phyloP scores from a whole-genome alignment of 495 filamentous ascomycete species.

The Penicillium ucsense region DNA sequence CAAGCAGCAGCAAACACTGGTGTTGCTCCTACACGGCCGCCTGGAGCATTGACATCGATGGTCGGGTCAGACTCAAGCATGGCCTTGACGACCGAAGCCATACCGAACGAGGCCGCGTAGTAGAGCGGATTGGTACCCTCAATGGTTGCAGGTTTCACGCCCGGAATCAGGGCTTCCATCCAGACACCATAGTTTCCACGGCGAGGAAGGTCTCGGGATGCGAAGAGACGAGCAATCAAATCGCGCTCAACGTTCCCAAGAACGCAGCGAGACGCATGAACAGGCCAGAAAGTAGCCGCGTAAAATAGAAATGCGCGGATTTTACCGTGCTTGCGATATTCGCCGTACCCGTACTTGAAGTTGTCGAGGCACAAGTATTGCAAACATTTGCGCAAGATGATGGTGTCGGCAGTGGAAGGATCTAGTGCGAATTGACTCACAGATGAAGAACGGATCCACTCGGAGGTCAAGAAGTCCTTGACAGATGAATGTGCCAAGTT shows the following conservation, averaged over 20 bases:
- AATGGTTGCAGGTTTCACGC: conserved; percentile 1
- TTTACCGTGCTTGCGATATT: not conserved
- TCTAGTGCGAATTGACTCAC: conserved; percentile 13
- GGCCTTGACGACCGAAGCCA: conserved; percentile 12
- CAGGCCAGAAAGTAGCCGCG: conserved; percentile 10
- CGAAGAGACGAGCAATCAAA: conserved; percentile 10
- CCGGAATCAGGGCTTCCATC: conserved; percentile 6
- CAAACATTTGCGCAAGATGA: conserved; percentile 12
- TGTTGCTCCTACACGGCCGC: conserved; percentile 14
- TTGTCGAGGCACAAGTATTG: conserved; percentile 15
- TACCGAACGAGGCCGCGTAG: conserved; percentile 16
- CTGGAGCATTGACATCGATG: conserved; percentile 14
- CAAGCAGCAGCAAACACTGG: conserved; percentile 12
- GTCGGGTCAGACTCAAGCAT: conserved; percentile 9
- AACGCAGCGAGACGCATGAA: conserved; percentile 2
- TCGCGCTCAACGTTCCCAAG: conserved; percentile 1
- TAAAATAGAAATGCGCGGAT: conserved; percentile 5
- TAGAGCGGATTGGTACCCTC: conserved; percentile 15
- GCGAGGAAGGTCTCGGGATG: conserved; percentile 2
- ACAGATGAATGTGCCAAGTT: conserved; percentile 14
- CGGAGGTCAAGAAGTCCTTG: conserved; percentile 14
- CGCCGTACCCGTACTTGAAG: conserved; percentile 7
- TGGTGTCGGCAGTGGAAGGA: conserved; percentile 5
- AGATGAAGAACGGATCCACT: conserved; percentile 12
- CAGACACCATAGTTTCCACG: conserved; percentile 15